Evolutionary conservation across 768 basidiomycete genomes (phyloP), one percentile per base, ranked within the genome.

Genomic region (Boletus pseudopeckii): DNA sequence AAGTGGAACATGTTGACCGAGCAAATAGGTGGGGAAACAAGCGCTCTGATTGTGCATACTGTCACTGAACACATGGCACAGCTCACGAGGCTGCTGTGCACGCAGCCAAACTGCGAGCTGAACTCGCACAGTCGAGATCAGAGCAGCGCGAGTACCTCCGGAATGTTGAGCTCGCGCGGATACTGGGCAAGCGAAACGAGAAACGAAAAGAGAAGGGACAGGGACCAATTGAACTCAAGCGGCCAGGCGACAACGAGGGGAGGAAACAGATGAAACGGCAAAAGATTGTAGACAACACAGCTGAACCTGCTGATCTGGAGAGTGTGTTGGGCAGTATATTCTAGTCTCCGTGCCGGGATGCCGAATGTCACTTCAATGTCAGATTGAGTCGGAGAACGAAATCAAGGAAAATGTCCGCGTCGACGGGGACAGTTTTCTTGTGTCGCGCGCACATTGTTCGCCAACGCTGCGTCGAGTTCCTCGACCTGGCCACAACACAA

Each of bases 1-100:
- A 97, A 95, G 64, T 99, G 97, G 97, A 85, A 89, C 71, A 97
- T 97, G 96, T 76, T 99, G 54, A 95, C 92, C 7, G 97, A 98
- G 72, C 96, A 98, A 80, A 87, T 99, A 62, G 93, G 96, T 96
- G 67, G 70, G 94, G 80, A 17, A 44, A n/a, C 14, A 17, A 22
- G n/a, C 26, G 3, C 5, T 43, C 38, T 52, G 11, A 28, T 41
- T 22, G 50, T 48, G 33, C 14, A 18, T 38, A 11, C 37, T 15
- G 7, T 61, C 26, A 41, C 61, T 66, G 17, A 61, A 50, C 14
- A 20, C 20, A 48, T 37, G 48, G 53, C 17, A 34, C 59, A 98
- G 97, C 95, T 28, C 90, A 98, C 62, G 97, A 98, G 72, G 85
- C 91, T 9, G 94, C 93, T 17, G 76, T 91, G 17, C 92, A 94